Percentiles rank a stretch among this genome's conserved stretches.
Conservation (phyloP, 73 alveolate genomes). For the Paramecium biaurelia region DNA sequence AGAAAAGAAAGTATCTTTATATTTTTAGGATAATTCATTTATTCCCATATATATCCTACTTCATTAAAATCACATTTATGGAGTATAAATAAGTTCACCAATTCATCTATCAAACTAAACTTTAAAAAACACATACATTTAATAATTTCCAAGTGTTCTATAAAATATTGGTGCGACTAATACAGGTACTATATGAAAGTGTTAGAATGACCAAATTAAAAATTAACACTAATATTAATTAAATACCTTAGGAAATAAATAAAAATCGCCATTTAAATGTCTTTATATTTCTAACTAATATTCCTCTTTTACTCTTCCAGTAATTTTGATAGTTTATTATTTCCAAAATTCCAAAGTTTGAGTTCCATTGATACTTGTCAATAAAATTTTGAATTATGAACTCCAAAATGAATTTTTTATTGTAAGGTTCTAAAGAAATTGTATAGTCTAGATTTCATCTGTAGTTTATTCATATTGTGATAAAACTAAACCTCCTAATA, state of each 20-base stretch:
- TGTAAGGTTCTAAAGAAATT: background rate
- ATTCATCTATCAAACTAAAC: background rate
- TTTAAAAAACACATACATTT: background rate
- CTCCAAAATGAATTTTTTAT: background rate
- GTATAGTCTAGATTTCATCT: background rate
- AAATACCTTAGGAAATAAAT: background rate
- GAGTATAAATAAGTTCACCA: background rate
- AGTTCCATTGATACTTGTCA: background rate
- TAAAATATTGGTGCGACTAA: background rate
- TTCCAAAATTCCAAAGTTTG: background rate
- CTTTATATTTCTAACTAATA: background rate
- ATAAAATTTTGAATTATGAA: background rate
- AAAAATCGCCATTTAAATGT: background rate
- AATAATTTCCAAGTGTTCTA: background rate
- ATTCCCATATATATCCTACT: background rate
- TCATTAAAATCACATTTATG: background rate
- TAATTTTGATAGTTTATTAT: background rate
- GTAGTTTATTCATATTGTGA: background rate
- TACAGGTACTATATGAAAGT: background rate
- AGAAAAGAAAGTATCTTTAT: background rate
- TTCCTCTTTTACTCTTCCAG: background rate
- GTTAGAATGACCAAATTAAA: background rate
- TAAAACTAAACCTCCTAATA: background rate
- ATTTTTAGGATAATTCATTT: background rate
- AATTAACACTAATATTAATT: background rate